A percentile compares a stretch with the other conserved stretches of the same genome.
phyloP scores from a whole-genome alignment of 1,284 basidiomycete species.

The Tilletia setariae region DNA sequence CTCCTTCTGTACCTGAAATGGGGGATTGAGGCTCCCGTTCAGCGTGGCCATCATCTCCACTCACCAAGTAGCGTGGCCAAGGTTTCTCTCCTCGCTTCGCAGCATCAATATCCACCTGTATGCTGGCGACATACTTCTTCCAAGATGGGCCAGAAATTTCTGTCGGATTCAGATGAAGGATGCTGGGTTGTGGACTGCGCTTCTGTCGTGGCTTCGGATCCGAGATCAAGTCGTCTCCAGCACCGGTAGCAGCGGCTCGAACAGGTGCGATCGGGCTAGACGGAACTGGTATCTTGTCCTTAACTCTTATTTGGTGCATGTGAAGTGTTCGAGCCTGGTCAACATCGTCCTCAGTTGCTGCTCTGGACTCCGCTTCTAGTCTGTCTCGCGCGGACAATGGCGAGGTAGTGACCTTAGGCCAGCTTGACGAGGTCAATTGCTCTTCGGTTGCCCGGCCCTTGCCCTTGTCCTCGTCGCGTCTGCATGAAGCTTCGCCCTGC shows the following conservation, averaged over 20 bases:
- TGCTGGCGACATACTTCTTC: slow-evolving; percentile 63
- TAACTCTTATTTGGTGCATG: not conserved
- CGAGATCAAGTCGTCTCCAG: not conserved
- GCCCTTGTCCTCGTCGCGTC: too few relatives aligned
- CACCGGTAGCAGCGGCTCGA: not conserved
- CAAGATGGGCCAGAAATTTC: slow-evolving; percentile 59
- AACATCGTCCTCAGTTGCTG: slow-evolving; percentile 16
- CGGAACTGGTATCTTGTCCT: not conserved
- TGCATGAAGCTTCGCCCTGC: too few relatives aligned
- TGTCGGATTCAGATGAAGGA: slow-evolving; percentile 36
- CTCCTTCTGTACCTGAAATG: too few relatives aligned
- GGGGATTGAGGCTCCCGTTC: not conserved
- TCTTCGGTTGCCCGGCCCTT: slow-evolving; percentile 17
- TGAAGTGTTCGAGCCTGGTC: not conserved
- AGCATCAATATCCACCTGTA: slow-evolving; percentile 56
- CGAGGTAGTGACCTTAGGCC: not conserved
- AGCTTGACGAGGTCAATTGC: slow-evolving; percentile 22
- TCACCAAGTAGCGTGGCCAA: slow-evolving; percentile 24
- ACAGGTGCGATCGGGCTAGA: not conserved
- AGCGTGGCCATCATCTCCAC: not conserved
- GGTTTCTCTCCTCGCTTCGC: slow-evolving; percentile 25
- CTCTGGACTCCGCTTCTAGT: too few relatives aligned
- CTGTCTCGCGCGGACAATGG: too few relatives aligned
- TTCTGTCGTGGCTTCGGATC: too few relatives aligned
- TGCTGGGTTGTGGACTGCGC: not conserved